A percentile compares a stretch with the other conserved stretches of the same genome.
phyloP scores from a whole-genome alignment of 176 grass and related monocot species.

The Cenchrus fungigraminus region DNA sequence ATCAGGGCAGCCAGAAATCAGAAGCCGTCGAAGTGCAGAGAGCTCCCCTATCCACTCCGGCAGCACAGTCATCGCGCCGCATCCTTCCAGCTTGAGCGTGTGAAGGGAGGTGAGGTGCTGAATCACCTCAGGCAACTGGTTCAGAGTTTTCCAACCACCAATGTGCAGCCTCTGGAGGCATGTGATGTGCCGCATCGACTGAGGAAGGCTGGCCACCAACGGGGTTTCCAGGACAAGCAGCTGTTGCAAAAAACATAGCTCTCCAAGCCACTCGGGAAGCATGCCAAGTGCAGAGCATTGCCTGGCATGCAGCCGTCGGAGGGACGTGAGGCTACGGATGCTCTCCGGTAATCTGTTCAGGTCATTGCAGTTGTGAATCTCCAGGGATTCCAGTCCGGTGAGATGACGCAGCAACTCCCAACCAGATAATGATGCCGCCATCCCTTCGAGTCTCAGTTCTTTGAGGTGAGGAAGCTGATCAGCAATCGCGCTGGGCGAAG shows the following conservation, averaged over 20 bases:
- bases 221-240: not conserved
- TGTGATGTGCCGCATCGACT: not conserved
- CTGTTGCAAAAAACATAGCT: not conserved
- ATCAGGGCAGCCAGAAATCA: not conserved
- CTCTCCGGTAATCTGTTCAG: constrained; percentile 17
- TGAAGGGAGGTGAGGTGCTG: not conserved
- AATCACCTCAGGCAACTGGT: not conserved
- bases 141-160: not conserved
- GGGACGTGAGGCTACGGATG: constrained; percentile 3
- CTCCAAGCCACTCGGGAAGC: not conserved
- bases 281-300: too few relatives aligned
- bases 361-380: not conserved
- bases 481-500: not conserved
- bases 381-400: not conserved
- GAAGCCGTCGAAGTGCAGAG: not conserved
- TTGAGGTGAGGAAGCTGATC: not conserved
- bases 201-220: not conserved
- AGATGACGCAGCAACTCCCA: not conserved
- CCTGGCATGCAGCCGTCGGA: fast-evolving
- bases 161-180: not conserved
- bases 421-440: not conserved
- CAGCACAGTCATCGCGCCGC: not conserved
- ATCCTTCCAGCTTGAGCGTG: fast-evolving
- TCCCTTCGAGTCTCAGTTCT: not conserved
- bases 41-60: not conserved